phyloP scores from a whole-genome alignment of 2,329 filamentous ascomycete genomes.

The Exutisphaerella laricina region DNA sequence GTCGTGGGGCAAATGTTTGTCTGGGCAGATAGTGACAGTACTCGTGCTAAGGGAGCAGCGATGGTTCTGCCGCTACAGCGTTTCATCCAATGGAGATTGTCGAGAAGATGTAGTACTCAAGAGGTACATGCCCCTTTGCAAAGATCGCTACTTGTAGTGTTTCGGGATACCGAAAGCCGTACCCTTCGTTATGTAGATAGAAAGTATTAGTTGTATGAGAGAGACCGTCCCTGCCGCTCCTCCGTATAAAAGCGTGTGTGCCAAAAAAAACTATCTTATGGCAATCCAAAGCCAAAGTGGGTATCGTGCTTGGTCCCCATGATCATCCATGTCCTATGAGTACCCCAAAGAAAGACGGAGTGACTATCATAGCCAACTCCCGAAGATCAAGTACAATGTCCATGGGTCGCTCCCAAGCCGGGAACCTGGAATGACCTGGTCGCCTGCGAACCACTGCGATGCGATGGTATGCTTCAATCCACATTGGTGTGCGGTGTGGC shows the following conservation, averaged over 20 bases:
- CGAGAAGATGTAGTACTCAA: no score
- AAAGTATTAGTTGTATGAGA: no score
- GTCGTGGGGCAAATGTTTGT: no score
- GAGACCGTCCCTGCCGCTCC: not conserved
- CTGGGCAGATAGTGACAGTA: no score
- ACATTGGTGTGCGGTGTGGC: constrained; percentile 29
- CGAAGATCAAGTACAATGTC: constrained; percentile 39
- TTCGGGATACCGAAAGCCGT: no score
- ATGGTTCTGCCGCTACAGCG: no score
- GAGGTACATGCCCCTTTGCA: no score
- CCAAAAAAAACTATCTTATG: not conserved
- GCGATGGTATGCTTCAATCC: constrained; percentile 36
- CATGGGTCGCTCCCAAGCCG: constrained; percentile 39
- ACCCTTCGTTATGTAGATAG: no score
- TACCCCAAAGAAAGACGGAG: constrained; percentile 6
- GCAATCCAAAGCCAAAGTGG: not conserved
- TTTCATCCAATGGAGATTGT: no score
- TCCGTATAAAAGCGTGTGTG: not conserved
- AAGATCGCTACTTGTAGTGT: no score
- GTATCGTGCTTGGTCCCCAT: not conserved
- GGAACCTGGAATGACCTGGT: constrained; percentile 28
- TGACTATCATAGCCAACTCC: constrained; percentile 31
- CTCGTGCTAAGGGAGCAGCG: no score
- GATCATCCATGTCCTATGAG: not conserved
- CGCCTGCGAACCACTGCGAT: constrained; percentile 35